Base-by-base conservation (phyloP, 305 asterid species). In the Fraxinus paxiana region DNA sequence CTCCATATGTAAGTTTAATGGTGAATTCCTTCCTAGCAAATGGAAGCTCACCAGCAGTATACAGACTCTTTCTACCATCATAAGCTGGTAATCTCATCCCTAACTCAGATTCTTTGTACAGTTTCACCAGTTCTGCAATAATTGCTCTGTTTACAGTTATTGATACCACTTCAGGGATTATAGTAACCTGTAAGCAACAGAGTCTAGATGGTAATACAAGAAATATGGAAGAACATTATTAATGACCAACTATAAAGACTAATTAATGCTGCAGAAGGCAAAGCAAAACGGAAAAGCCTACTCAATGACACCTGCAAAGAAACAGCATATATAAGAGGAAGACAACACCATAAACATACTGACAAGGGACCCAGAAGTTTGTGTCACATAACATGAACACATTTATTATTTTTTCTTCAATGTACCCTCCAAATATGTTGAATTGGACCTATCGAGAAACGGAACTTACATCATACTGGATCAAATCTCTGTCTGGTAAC, bases 11-110 rank as follows among this genome's bases (percentile, higher is more conserved):
- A 69, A 94, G 93, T 86, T 91, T 92, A 84, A 96, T 77, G 7
- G 84, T 86, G 86, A 96, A 94, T 85, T 94, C 99, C 90, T 93
- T 94, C 97, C 95, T 86, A 70, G 89, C 82, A 88, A 93, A 96
- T 54, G 99, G 99, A 84, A 94, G 98, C 84, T 94, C 97, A 26
- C 99, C 99, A 79, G 99, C 99, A 26, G 98, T 93, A 87, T 94
- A 96, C 22, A 94, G 87, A 87, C 95, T 90, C 86, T 89, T 96
- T 65, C 97, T 86, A 48, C 99, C 99, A 89, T 96, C 99, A 87
- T 94, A 96, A 67, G 98, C 98, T 20, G 98, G 99, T 74, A 96
- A 81, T 87, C 92, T 92, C 95, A 75, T 93, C 83, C 99, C 98
- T 82, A 96, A 75, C 75, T 96, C 97, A 10, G 99, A 92, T 85